Evolutionary conservation across 192 early-diverging fungal genomes (phyloP).

Genomic region (Funneliformis geosporum): DNA sequence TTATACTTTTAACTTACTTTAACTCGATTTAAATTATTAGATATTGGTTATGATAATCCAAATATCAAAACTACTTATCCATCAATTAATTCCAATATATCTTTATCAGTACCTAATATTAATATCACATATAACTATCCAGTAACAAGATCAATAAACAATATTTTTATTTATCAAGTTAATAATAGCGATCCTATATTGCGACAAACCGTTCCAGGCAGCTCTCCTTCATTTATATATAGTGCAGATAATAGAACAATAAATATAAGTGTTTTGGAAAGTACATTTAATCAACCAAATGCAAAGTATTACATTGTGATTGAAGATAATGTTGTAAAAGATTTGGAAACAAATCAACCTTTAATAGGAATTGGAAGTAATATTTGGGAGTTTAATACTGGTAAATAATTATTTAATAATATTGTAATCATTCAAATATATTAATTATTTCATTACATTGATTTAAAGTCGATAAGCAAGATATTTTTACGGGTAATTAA

Average conservation of each 20-base stretch:
- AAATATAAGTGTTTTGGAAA: neutral
- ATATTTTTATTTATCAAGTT: neutral
- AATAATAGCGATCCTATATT: neutral
- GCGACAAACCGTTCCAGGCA: neutral
- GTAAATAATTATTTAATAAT: neutral
- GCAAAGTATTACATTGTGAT: neutral
- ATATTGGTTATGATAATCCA: too few species aligned
- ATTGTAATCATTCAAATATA: neutral
- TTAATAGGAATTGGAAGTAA: neutral
- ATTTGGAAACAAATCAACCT: neutral
- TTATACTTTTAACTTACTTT: too few species aligned
- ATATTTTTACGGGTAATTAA: neutral
- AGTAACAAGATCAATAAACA: neutral
- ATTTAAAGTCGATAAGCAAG: neutral
- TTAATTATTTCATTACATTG: neutral
- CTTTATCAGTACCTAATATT: neutral
- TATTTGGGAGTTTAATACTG: neutral
- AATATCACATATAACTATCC: neutral
- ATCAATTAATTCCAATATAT: too few species aligned
- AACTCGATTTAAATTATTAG: too few species aligned
- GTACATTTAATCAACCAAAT: slow-evolving; percentile 22
- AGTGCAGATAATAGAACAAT: neutral
- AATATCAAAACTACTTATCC: too few species aligned
- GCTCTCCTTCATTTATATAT: neutral
- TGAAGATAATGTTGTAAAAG: neutral